A percentile compares a stretch with the other conserved stretches of the same genome.
phyloP scores from a whole-genome alignment of 805 yeast species.

The Ogataea degrootiae region DNA sequence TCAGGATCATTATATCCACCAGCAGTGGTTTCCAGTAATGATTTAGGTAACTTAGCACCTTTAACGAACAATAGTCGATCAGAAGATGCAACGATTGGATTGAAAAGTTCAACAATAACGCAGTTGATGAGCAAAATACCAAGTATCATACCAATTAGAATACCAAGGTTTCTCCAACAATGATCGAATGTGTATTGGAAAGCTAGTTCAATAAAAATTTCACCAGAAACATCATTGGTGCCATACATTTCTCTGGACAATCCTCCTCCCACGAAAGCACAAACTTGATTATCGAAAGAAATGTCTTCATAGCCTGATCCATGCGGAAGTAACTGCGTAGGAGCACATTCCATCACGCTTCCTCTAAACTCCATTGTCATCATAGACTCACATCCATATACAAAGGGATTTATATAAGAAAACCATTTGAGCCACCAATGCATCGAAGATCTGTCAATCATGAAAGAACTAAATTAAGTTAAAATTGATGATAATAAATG shows the following conservation, averaged over 20 bases:
- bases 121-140: conserved; percentile 34
- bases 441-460: conserved; percentile 54
- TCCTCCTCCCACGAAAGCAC: conserved; percentile 48
- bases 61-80: conserved; percentile 30
- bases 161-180: conserved; percentile 75
- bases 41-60: conserved; percentile 22
- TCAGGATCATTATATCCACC: conserved; percentile 20
- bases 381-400: conserved; percentile 47
- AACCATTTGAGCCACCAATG: conserved; percentile 62
- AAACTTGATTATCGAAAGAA: conserved; percentile 37
- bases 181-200: conserved; percentile 50
- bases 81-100: conserved; percentile 26
- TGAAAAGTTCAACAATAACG: conserved; percentile 27
- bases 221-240: conserved; percentile 44
- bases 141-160: conserved; percentile 36
- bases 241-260: conserved; percentile 19
- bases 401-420: conserved; percentile 42
- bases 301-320: conserved; percentile 49
- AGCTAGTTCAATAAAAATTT: conserved; percentile 38
- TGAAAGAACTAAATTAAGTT: conserved; percentile 42
- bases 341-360: conserved; percentile 45
- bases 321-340: conserved; percentile 39
- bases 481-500: too few species aligned
- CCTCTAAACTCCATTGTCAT: conserved; percentile 53
- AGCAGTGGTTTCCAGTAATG: background rate